These are phyloP conservation scores for Daldinia grandis DNA, from an alignment of 495 filamentous ascomycete genomes.

Conservation along the genomic window DNA sequence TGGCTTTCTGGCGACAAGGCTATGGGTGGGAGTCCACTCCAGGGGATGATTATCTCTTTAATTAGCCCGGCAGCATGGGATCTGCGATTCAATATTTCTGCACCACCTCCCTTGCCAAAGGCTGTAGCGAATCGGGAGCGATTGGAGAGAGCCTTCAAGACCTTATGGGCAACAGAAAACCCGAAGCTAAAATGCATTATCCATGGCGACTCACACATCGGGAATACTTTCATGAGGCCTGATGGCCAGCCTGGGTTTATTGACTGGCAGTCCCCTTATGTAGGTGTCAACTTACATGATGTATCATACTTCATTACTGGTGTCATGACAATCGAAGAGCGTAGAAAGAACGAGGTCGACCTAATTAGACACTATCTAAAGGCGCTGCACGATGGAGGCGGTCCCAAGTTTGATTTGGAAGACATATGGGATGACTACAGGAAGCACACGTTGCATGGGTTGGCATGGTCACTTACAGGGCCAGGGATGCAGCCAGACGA, in stretches of 20 bases:
- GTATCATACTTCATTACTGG: slow-evolving; percentile 21
- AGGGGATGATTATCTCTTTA: slow-evolving; percentile 12
- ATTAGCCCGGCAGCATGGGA: slow-evolving; percentile 8
- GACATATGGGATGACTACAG: slow-evolving; percentile 27
- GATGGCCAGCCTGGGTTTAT: slow-evolving; percentile 21
- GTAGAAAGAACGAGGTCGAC: slow-evolving; percentile 12
- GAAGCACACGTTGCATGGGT: slow-evolving; percentile 18
- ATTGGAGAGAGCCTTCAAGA: slow-evolving; percentile 17
- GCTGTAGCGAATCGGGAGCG: slow-evolving; percentile 12
- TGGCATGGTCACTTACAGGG: slow-evolving; percentile 16
- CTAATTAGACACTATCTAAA: slow-evolving; percentile 9
- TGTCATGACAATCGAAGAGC: slow-evolving; percentile 12
- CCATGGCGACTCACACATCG: slow-evolving; percentile 19
- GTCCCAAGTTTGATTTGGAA: slow-evolving; percentile 15
- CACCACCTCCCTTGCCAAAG: slow-evolving; percentile 12
- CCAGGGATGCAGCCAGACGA: slow-evolving; percentile 25
- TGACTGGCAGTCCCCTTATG: slow-evolving; percentile 12
- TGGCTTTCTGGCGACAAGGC: slow-evolving; percentile 16
- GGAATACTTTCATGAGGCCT: slow-evolving; percentile 19
- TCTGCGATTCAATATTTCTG: slow-evolving; percentile 1
- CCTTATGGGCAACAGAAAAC: slow-evolving; percentile 22
- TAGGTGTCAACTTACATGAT: slow-evolving; percentile 13
- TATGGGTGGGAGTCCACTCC: slow-evolving; percentile 15
- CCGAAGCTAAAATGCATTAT: slow-evolving; percentile 9
- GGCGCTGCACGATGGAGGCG: slow-evolving; percentile 2